Evolutionary conservation across 208 protist species (phyloP).

Genomic region (Herpetomonas samuelpessoai): DNA sequence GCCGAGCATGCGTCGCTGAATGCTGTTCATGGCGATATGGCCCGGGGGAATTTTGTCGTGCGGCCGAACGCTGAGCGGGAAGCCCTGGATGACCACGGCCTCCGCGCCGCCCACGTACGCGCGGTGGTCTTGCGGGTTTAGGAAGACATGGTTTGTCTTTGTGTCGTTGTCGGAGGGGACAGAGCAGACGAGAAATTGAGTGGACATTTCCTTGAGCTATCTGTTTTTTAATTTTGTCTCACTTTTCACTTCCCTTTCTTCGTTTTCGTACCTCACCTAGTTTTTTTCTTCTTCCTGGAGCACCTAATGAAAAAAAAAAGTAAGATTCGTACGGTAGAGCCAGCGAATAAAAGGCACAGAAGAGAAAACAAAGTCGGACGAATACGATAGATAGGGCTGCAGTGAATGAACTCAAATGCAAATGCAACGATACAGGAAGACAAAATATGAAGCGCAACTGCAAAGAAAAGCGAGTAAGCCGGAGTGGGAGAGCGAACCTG

Average conservation of each 20-base stretch:
- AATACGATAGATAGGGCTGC: neutral
- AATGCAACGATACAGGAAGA: no score
- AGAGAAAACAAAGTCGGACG: neutral
- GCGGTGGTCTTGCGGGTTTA: constrained; percentile 34
- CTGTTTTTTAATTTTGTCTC: no score
- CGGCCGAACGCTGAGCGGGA: constrained; percentile 42
- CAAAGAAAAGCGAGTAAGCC: no score
- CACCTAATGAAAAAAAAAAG: neutral
- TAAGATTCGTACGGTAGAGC: neutral
- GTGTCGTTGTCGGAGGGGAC: constrained; percentile 58
- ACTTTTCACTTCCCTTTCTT: no score
- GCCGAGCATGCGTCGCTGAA: constrained; percentile 66
- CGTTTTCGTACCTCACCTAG: no score
- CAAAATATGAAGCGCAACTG: no score
- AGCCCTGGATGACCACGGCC: constrained; percentile 51
- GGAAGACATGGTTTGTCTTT: constrained; percentile 63
- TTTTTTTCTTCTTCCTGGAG: no score
- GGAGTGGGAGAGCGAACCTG: no score
- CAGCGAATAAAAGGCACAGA: constrained; percentile 4
- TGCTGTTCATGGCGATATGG: constrained; percentile 67
- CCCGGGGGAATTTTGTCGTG: constrained; percentile 36
- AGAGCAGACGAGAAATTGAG: constrained; percentile 36
- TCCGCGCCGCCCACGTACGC: neutral
- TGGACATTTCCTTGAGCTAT: no score
- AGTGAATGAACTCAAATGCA: no score